phyloP scores from a whole-genome alignment of 2,329 filamentous ascomycete species.

The Rhinocladiella mackenziei region DNA sequence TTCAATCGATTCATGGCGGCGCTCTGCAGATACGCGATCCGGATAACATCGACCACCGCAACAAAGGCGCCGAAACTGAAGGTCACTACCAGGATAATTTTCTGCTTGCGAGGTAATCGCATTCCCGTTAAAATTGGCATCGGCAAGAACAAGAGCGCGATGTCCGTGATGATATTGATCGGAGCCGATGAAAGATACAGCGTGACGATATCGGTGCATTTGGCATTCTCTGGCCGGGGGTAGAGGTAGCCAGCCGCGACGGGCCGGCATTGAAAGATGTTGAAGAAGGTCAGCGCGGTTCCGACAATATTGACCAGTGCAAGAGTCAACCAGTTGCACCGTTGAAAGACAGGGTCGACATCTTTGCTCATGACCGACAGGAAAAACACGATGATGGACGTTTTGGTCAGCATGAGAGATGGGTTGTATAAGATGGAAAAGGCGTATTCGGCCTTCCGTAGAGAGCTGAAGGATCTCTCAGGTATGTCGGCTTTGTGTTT shows the following conservation, averaged over 20 bases:
- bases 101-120: conserved; percentile 78
- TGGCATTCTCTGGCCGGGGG: conserved; percentile 43
- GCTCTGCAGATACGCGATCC: conserved; percentile 83
- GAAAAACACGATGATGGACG: conserved; percentile 89
- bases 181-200: conserved; percentile 72
- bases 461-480: conserved; percentile 30
- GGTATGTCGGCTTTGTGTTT: conserved; percentile 40
- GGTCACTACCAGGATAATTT: conserved; percentile 78
- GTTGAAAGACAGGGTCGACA: conserved; percentile 70
- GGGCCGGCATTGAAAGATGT: conserved; percentile 80
- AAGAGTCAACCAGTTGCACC: conserved; percentile 77
- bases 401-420: conserved; percentile 59
- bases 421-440: conserved; percentile 56
- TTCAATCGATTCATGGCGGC: conserved; percentile 52
- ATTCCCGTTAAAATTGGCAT: conserved; percentile 85
- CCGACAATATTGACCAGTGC: conserved; percentile 75
- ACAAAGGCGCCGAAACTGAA: conserved; percentile 87
- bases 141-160: conserved; percentile 80
- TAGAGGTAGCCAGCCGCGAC: conserved; percentile 63
- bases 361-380: conserved; percentile 65
- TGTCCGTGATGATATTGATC: conserved; percentile 85
- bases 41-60: conserved; percentile 78
- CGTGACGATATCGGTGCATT: conserved; percentile 60
- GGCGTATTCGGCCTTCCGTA: conserved; percentile 53
- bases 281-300: conserved; percentile 74